A percentile compares a stretch with the other conserved stretches of the same genome.
Evolutionary conservation across 352 stramenopile genomes (phyloP).

Genomic region (Phytopythium sindhum): DNA sequence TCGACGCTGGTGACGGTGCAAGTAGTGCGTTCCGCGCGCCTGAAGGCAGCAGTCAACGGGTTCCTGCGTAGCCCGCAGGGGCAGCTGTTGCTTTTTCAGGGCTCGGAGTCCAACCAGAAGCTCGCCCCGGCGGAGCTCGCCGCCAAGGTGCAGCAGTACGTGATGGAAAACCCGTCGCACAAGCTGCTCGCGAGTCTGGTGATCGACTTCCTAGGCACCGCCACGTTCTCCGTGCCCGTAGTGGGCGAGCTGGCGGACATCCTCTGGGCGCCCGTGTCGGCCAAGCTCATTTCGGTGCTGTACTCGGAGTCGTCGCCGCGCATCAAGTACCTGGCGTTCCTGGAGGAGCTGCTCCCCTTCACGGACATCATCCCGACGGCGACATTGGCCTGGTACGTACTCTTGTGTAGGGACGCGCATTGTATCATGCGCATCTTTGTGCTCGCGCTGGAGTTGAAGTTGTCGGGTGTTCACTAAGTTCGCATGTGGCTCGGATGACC

Average conservation of each 20-base stretch:
- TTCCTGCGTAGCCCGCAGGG: constrained; percentile 52
- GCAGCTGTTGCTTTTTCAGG: constrained; percentile 61
- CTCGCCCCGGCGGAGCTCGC: constrained; percentile 28
- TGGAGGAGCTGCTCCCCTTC: constrained; percentile 91
- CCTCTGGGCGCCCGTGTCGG: constrained; percentile 90
- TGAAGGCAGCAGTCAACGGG: constrained; percentile 38
- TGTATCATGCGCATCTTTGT: not conserved
- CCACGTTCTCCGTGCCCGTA: constrained; percentile 83
- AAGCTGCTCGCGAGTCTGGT: constrained; percentile 72
- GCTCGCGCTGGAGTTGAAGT: constrained; percentile 1
- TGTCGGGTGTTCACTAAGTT: not conserved
- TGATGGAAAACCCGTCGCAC: constrained; percentile 49
- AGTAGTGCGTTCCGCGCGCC: constrained; percentile 40
- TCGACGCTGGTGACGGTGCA: constrained; percentile 47
- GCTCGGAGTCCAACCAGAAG: constrained; percentile 27
- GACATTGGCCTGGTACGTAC: constrained; percentile 85
- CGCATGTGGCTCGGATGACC: not conserved
- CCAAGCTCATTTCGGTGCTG: constrained; percentile 87
- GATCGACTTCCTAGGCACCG: constrained; percentile 89
- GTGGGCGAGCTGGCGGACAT: constrained; percentile 91
- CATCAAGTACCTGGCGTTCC: constrained; percentile 84
- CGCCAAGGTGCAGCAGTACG: constrained; percentile 31
- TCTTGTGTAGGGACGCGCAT: too few species aligned
- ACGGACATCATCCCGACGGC: constrained; percentile 95
- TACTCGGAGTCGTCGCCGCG: constrained; percentile 86